Conservation (phyloP, 2,329 filamentous ascomycete species). For the Neospermospora avenae region DNA sequence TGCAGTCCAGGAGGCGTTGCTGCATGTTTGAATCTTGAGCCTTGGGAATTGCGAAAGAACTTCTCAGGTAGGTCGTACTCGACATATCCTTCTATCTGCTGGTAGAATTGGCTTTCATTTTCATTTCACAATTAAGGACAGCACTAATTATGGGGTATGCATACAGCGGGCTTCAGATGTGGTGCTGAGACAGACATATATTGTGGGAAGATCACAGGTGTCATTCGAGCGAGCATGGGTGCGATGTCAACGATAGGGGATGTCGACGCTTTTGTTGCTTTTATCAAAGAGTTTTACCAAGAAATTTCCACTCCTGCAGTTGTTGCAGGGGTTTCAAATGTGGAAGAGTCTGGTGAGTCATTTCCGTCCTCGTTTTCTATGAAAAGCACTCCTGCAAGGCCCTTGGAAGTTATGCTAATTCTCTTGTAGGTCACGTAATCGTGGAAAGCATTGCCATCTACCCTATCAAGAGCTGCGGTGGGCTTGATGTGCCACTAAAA, state of each 20-base stretch:
- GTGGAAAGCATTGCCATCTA: slow-evolving; percentile 73
- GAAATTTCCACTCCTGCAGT: slow-evolving; percentile 16
- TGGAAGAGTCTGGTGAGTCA: slow-evolving; percentile 27
- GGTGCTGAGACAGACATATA: slow-evolving; percentile 80
- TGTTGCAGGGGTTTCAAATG: not conserved
- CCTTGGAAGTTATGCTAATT: not conserved
- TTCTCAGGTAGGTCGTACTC: slow-evolving; percentile 51
- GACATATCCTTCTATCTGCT: not conserved
- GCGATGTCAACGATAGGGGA: slow-evolving; percentile 83
- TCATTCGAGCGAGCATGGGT: slow-evolving; percentile 81
- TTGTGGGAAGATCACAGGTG: slow-evolving; percentile 80
- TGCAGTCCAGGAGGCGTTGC: slow-evolving; percentile 91
- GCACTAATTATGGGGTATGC: not conserved
- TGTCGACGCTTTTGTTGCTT: slow-evolving; percentile 66
- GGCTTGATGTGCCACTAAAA: slow-evolving; percentile 64
- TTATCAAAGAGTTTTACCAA: slow-evolving; percentile 64
- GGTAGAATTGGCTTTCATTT: not conserved
- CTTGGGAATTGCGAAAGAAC: slow-evolving; percentile 80
- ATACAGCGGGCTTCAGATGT: slow-evolving; percentile 70
- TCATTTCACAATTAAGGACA: not conserved
- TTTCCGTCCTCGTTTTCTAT: slow-evolving; percentile 25
- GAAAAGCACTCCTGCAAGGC: not conserved
- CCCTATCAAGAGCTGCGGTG: slow-evolving; percentile 91
- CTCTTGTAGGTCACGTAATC: not conserved
- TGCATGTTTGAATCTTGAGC: slow-evolving; percentile 64